phyloP scores from a whole-genome alignment of 225 moss, liverwort and hornwort genomes.

The Pseudoscleropodium purum region DNA sequence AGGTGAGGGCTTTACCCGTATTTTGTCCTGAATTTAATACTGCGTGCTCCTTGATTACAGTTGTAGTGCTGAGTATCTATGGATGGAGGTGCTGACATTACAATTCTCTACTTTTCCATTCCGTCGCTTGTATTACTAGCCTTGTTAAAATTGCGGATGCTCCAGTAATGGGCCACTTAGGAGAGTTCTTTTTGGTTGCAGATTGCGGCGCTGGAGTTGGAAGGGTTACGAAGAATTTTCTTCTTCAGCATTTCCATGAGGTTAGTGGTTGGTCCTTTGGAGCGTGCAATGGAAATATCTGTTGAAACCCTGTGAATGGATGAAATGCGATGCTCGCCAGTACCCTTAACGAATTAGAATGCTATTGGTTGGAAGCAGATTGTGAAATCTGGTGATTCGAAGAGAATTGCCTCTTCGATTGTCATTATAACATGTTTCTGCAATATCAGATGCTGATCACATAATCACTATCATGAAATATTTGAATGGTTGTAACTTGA shows the following conservation, averaged over 20 bases:
- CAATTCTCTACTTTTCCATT: neutral
- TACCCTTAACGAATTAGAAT: neutral
- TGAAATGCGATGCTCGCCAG: neutral
- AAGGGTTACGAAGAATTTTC: conserved; percentile 83
- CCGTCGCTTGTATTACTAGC: neutral
- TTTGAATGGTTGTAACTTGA: conserved; percentile 42
- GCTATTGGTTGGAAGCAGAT: neutral
- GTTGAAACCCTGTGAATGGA: neutral
- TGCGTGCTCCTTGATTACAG: neutral
- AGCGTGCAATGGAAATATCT: neutral
- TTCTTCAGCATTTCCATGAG: conserved; percentile 78
- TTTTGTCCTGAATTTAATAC: neutral
- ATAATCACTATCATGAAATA: neutral
- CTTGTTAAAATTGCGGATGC: neutral
- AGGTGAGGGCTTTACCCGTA: conserved; percentile 7
- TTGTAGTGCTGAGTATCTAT: neutral
- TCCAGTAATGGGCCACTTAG: neutral
- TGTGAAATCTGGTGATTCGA: neutral
- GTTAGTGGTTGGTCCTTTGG: conserved; percentile 19
- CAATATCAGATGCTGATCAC: neutral
- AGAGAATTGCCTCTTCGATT: neutral
- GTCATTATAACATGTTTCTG: neutral
- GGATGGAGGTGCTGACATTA: neutral
- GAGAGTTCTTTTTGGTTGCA: conserved; percentile 10
- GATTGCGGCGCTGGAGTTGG: conserved; percentile 99